Evolutionary conservation across 2,329 filamentous ascomycete genomes (phyloP), one percentile per base, ranked within the genome.

Genomic region (Exophiala oligosperma): DNA sequence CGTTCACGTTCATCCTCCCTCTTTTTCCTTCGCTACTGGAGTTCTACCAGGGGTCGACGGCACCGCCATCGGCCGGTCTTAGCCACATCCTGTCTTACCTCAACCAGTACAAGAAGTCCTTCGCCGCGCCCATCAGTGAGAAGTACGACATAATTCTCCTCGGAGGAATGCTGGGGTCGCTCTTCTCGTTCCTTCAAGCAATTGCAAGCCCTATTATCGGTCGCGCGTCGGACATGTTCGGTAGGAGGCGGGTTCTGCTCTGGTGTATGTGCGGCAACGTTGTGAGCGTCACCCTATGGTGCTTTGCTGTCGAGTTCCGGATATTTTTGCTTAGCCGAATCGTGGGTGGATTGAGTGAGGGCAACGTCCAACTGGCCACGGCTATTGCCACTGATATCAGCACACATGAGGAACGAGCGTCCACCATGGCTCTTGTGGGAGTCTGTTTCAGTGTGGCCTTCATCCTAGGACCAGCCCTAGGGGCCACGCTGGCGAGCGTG

Each of bases 381-480:
- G 93, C 94, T 43, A 97, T 99, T 72, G 94, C 94, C 17, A 94
- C 93, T 38, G 94, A 99, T 72, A 92, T 99, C 65, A 96, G 91
- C 44, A 92, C 95, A 68, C 89, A 93, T 66, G 82, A 84, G 56
- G 88, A 88, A 69, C 85, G 94, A 28, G 91, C 92, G 24, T 86
- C 91, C 21, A 97, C 94, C 43, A 97, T 99, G 91, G 94, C 94
- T 6, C 81, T 99, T 54, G 93, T 99, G 28, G 94, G 94, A 59
- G 92, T 90, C 11, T 97, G 94, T 77, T 99, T 99, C 77, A 96
- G 91, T 61, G 87, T 99, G 66, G 94, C 94, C 17, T 99, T 99
- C 72, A 99, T 94, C 0, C 95, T 97, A 71, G 94, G 94, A 0
- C 94, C 94, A 0, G 92, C 92, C 9, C 82, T 99, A 6, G 94